phyloP scores from a whole-genome alignment of 2,329 filamentous ascomycete genomes.

The Fusarium nygamai region DNA sequence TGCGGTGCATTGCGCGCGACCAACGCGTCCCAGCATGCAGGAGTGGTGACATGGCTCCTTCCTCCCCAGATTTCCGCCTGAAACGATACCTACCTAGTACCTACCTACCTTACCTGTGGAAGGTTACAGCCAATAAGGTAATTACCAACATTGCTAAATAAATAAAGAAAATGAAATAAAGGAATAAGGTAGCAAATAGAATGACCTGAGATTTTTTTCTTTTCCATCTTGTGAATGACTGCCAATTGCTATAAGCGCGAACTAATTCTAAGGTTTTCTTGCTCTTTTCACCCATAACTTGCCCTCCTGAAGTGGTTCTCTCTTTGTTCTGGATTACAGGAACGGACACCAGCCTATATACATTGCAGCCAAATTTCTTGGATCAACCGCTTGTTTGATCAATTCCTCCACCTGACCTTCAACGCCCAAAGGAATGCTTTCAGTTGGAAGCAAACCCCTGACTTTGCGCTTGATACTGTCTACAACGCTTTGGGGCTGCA shows the following conservation, averaged over 20 bases:
- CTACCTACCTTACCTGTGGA: neutral
- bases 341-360: slow-evolving; percentile 92
- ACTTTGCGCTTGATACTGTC: slow-evolving; percentile 91
- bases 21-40: slow-evolving; percentile 37
- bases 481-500: slow-evolving; percentile 78
- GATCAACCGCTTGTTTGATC: slow-evolving; percentile 85
- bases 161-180: neutral
- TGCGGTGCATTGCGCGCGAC: slow-evolving; percentile 28
- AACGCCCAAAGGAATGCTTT: slow-evolving; percentile 92
- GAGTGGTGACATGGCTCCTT: slow-evolving; percentile 3
- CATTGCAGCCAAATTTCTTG: slow-evolving; percentile 86
- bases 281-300: neutral
- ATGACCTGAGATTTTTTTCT: neutral
- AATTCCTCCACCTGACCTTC: slow-evolving; percentile 98
- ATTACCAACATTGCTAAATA: neutral
- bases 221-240: neutral
- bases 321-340: slow-evolving; percentile 44
- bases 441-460: slow-evolving; percentile 81
- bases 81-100: neutral
- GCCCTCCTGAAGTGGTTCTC: neutral
- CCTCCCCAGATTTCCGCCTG: neutral
- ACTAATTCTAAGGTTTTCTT: neutral
- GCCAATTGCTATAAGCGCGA: neutral
- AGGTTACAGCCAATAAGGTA: neutral
- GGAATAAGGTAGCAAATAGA: neutral